Percentiles rank a stretch among this genome's conserved stretches.
Conservation (phyloP, 495 filamentous ascomycete species). For the Neurospora tetraspora region DNA sequence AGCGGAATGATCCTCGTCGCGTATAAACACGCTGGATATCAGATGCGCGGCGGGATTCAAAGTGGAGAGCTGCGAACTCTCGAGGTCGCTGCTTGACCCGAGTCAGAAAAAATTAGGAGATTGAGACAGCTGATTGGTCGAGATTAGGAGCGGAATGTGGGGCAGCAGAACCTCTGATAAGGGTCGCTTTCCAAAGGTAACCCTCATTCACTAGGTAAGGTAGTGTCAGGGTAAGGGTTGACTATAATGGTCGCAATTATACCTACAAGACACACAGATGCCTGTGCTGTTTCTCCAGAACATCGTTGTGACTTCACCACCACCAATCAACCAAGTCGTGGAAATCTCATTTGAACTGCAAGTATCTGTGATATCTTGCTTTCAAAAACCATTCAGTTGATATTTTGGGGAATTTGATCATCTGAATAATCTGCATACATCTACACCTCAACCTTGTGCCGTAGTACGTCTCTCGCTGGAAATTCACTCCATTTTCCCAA, state of each 20-base stretch:
- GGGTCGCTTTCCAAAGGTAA: not conserved
- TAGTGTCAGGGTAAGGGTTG: not conserved
- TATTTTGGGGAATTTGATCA: not conserved
- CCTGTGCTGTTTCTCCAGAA: not conserved
- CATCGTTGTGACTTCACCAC: not conserved
- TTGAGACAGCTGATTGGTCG: conserved; percentile 5
- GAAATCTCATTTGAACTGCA: not conserved
- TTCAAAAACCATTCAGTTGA: not conserved
- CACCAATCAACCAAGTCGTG: not conserved
- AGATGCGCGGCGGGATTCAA: not conserved
- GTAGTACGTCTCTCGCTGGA: not conserved
- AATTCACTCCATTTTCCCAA: not conserved
- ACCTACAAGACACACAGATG: not conserved
- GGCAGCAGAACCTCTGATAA: not conserved
- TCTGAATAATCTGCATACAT: not conserved
- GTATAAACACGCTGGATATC: not conserved
- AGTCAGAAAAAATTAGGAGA: not conserved
- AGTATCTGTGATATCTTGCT: not conserved
- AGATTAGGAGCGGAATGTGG: not conserved
- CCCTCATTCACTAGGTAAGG: not conserved
- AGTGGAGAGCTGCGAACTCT: not conserved
- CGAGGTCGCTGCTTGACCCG: not conserved
- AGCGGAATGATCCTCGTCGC: not conserved
- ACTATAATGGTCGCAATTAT: not conserved
- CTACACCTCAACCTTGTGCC: no score